Base-by-base conservation (phyloP, 345 rosid species). In the Camelina neglecta region DNA sequence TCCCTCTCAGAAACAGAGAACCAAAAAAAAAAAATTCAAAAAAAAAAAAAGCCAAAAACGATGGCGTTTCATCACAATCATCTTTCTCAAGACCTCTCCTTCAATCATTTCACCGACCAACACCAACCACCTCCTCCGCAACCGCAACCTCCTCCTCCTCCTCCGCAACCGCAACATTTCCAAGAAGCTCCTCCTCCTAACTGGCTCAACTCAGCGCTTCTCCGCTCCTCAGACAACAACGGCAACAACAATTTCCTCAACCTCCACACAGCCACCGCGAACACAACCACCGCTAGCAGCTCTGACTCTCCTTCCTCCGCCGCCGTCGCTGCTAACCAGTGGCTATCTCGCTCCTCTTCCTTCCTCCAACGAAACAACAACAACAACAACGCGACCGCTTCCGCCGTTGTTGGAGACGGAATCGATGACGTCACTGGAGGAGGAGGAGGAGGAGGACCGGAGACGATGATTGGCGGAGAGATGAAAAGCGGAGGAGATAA, bases 21-120 rank as follows among this genome's bases (percentile, higher is more conserved):
- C 38, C 38, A 35, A 35, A 35, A 35, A 35, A 35, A 35, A 35
- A 35, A 31, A 58, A 67, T 24, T 24, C 26, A 60, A 9, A 8
- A 3, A 47, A 8, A 35, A 4, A 31, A 42, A 12, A 20, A 11
- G 4, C 26, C 60, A 2, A 6, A 48, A 56, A 58, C 72, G 76
- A 91, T 90, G 96, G 91, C 97, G 83, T 90, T 86, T 85, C 94
- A 90, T 53, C 95, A 88, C 70, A 89, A 85, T 70, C 91, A 88
- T 61, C 83, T 85, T 51, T 80, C 88, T 13, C 93, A 89, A 16
- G 90, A 89, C 82, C 88, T 90, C 65, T 87, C 97, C 21, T 85
- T 91, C 65, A 89, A 89, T 77, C 97, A 88, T 83, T 88, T 90
- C 81, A 59, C 87, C 74, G 85, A 84, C 85, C 88, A 85, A 49